Base-by-base conservation (phyloP, 2,329 filamentous ascomycete species). In the Fusarium succisae region DNA sequence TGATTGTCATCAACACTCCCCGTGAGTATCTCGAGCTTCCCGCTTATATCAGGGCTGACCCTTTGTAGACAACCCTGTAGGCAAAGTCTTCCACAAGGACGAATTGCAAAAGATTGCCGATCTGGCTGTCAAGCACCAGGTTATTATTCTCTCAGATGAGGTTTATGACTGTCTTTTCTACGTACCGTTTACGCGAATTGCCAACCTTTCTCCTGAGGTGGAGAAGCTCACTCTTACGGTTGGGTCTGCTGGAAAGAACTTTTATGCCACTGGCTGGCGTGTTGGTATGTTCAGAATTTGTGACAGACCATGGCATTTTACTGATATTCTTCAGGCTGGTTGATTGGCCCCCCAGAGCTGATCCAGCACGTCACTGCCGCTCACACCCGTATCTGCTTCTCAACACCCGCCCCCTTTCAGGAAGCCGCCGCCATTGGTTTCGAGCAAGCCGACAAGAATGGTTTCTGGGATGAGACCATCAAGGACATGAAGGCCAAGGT, bases 101-200 rank as follows among this genome's bases (percentile, higher is more conserved):
- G 96, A 99, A 82, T 89, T 98, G 12, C 87, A 94, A 78, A 90
- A 88, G 71, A 96, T 99, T 77, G 96, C 93, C 48, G 92, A 95
- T 65, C 86, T 99, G 18, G 97, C 94, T 81, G 92, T 98, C 67
- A 94, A 98, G 86, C 89, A 98, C 83, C 92, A 97, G 82, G 93
- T 98, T 81, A 94, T 98, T 78, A 98, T 98, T 76, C 89, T 98
- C 60, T 95, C 93, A 1, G 94, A 96, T 75, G 94, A 96, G 83
- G 94, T 99, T 74, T 99, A 99, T 82, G 96, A 99, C 82, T 91
- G 95, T 32, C 90, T 99, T 2, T 98, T 92, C 87, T 99, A 98
- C 81, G 94, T 95, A 3, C 96, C 96, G 2, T 99, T 98, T 81
- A 98, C 95, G 2, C 91, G 96, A 77, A 92, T 98, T 63, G 94